phyloP scores from a whole-genome alignment of 768 basidiomycete species.

The Xerocomus potaroensis region DNA sequence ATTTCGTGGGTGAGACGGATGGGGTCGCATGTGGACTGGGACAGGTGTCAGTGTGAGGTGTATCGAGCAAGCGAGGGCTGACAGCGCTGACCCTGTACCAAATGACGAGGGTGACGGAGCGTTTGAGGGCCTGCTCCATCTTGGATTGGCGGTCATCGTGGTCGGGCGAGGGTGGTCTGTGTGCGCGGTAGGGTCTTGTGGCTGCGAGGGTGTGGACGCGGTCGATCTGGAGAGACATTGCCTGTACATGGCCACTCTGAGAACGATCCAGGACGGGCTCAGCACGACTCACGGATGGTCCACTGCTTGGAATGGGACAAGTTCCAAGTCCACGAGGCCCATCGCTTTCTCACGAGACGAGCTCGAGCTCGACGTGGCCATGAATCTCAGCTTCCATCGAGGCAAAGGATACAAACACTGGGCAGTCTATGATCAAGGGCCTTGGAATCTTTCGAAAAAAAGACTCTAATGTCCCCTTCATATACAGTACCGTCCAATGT shows the following conservation, averaged over 20 bases:
- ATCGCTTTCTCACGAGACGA: background rate
- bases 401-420: no score
- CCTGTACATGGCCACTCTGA: background rate
- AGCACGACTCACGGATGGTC: no score
- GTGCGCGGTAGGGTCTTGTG: slow-evolving; percentile 15
- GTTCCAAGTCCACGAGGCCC: background rate
- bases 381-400: no score
- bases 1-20: slow-evolving; percentile 55
- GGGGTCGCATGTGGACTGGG: slow-evolving; percentile 48
- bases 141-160: slow-evolving; percentile 28
- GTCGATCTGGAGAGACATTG: slow-evolving; percentile 28
- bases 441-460: no score
- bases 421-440: no score
- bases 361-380: no score
- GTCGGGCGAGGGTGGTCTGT: background rate
- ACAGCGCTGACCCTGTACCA: slow-evolving; percentile 79
- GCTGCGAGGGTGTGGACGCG: slow-evolving; percentile 21
- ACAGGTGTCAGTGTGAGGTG: slow-evolving; percentile 4
- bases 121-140: slow-evolving; percentile 38
- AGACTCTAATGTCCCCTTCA: no score
- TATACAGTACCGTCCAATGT: no score
- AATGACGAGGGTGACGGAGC: slow-evolving; percentile 61
- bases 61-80: slow-evolving; percentile 4
- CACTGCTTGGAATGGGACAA: no score
- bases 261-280: no score